Conservation (phyloP, 1,284 basidiomycete genomes). For the Cutaneotrichosporon sp. region DNA sequence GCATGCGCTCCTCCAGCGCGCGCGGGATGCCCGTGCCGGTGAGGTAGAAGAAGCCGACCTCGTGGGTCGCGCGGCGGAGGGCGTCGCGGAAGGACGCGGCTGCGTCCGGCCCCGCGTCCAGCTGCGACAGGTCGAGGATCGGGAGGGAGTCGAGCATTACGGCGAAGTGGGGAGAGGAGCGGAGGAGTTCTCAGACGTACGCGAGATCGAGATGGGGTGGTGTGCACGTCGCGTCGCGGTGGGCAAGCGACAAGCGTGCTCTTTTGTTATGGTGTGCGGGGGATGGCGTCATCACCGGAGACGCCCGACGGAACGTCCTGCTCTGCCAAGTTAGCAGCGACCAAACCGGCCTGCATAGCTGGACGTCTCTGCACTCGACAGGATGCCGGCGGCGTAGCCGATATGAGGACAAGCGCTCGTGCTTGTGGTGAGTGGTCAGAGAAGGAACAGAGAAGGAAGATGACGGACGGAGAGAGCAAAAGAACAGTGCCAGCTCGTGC, state of each 20-base stretch:
- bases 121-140: conserved; percentile 19
- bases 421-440: too few relatives aligned
- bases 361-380: too few relatives aligned
- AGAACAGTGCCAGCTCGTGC: too few relatives aligned
- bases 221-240: neutral
- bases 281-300: neutral
- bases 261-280: neutral
- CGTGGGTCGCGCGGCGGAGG: conserved; percentile 18
- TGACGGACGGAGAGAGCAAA: too few relatives aligned
- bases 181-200: neutral
- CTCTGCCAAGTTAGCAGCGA: too few relatives aligned
- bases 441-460: too few relatives aligned
- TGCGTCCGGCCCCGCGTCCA: conserved; percentile 5
- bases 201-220: neutral
- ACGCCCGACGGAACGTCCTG: neutral
- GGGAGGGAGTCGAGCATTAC: conserved; percentile 10
- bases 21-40: conserved; percentile 32
- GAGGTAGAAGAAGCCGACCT: conserved; percentile 42
- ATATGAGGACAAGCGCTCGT: too few relatives aligned
- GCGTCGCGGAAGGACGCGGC: conserved; percentile 19
- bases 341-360: too few relatives aligned
- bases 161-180: neutral
- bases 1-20: conserved; percentile 30
- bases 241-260: neutral
- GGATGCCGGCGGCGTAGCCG: too few relatives aligned